Evolutionary conservation across 31 red algal species (phyloP), one percentile per base, ranked within the genome.

Genomic region (Porphyra umbilicalis): DNA sequence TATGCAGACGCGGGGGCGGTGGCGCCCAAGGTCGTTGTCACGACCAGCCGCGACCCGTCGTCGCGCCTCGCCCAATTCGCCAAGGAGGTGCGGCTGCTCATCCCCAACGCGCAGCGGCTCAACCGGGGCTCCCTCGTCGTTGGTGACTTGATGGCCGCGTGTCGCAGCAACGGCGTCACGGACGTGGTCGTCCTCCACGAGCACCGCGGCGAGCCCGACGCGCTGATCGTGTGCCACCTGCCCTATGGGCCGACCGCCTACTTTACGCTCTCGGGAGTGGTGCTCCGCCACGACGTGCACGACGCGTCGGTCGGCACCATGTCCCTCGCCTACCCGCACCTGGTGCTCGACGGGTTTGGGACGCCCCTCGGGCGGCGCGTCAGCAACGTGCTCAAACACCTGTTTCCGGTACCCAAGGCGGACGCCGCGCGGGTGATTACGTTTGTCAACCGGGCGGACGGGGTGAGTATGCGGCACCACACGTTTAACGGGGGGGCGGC

Each of bases 191-290:
- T 98, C 2, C 68, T 93, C 68, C 92, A 95, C 80, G 96, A 98
- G 86, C 83, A 77, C 32, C 87, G 96, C 18, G 96, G 96, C 34
- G 85, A 94, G 80, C 96, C 96, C 31, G 92, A 95, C 46, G 89
- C 87, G 34, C 33, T 98, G 13, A 91, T 98, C 38, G 91, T 98
- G 20, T 88, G 86, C 33, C 96, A 98, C 76, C 68, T 98, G 46
- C 96, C 96, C 35, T 81, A 89, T 74, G 96, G 96, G 1, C 96
- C 96, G 33, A 98, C 96, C 10, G 96, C 96, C 14, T 98, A 79
- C 81, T 98, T 98, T 80, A 90, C 78, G 35, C 68, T 98, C 39
- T 84, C 78, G n/a, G 92, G 95, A 44, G 90, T 92, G 35, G 96
- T 98, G 38, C 93, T 95, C 90, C 82, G 96, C 34, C 96, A 98